Conservation (phyloP, 2,329 filamentous ascomycete genomes). For the Ophiocordyceps sinensis region DNA sequence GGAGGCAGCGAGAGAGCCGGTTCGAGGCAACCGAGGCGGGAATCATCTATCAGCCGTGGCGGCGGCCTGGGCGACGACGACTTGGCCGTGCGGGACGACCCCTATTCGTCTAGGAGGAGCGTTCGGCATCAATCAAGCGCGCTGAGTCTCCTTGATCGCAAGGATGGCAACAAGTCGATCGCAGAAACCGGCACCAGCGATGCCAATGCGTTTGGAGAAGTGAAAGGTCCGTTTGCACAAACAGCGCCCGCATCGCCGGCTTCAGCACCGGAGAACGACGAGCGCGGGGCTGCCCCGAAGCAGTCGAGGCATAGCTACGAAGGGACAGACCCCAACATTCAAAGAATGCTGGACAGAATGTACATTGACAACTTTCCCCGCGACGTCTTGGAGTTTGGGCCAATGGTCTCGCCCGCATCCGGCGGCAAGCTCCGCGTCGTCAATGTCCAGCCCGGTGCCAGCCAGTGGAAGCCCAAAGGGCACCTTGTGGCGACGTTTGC, state of each 20-base stretch:
- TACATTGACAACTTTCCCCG: conserved; percentile 59
- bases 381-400: conserved; percentile 59
- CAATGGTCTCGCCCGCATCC: conserved; percentile 57
- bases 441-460: conserved; percentile 29
- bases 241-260: conserved; percentile 8
- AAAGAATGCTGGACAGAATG: conserved; percentile 68
- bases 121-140: conserved; percentile 46
- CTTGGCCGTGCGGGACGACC: conserved; percentile 22
- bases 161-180: conserved; percentile 41
- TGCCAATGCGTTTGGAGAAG: conserved; percentile 43
- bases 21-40: conserved; percentile 23
- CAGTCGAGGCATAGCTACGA: conserved; percentile 65
- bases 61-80: conserved; percentile 18
- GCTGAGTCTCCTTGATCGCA: conserved; percentile 42
- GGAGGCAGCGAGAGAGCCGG: conserved; percentile 13
- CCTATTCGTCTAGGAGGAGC: conserved; percentile 27
- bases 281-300: conserved; percentile 22
- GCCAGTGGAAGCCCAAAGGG: conserved; percentile 66
- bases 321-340: conserved; percentile 58
- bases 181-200: conserved; percentile 46
- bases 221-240: conserved; percentile 40
- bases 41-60: conserved; percentile 16
- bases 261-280: conserved; percentile 10
- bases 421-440: conserved; percentile 37
- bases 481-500: conserved; percentile 76